phyloP scores from a whole-genome alignment of 2,329 filamentous ascomycete genomes.

The Arthrinium phaeospermum region DNA sequence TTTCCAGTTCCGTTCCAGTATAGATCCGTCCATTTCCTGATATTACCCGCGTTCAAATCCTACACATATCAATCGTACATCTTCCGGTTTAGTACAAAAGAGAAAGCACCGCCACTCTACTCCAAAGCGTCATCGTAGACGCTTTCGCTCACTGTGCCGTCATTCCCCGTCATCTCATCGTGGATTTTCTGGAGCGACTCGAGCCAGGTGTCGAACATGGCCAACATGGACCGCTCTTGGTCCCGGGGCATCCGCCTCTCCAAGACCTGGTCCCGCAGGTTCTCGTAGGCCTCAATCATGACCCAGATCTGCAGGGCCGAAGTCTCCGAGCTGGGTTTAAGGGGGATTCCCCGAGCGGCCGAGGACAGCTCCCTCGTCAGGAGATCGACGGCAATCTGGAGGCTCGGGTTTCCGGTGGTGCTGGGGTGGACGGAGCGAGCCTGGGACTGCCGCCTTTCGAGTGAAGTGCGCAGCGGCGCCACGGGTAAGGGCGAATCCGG shows the following conservation, averaged over 20 bases:
- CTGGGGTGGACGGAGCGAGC: neutral
- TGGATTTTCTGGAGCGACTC: slow-evolving; percentile 55
- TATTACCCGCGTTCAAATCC: neutral
- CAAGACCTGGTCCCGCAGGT: slow-evolving; percentile 52
- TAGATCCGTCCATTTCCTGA: neutral
- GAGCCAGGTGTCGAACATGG: slow-evolving; percentile 59
- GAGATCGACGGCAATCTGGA: slow-evolving; percentile 58
- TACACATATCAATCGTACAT: slow-evolving; percentile 10
- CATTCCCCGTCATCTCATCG: slow-evolving; percentile 41
- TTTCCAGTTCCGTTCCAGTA: slow-evolving; percentile 9
- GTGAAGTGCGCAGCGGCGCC: slow-evolving; percentile 34
- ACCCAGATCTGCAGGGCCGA: slow-evolving; percentile 58
- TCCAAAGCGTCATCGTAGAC: slow-evolving; percentile 38
- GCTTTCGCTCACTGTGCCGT: slow-evolving; percentile 38
- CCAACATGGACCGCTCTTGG: slow-evolving; percentile 41
- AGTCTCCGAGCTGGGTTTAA: slow-evolving; percentile 38
- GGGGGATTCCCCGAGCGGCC: slow-evolving; percentile 37
- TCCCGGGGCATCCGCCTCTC: slow-evolving; percentile 37
- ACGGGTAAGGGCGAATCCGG: slow-evolving; percentile 47
- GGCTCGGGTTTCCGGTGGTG: slow-evolving; percentile 38
- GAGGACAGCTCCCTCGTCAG: slow-evolving; percentile 56
- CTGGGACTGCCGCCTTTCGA: neutral
- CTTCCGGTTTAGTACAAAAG: neutral
- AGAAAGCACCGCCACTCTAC: neutral
- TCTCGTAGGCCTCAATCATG: slow-evolving; percentile 66